Evolutionary conservation across 441 rosid genomes (phyloP).

Genomic region (Adansonia gregorii): DNA sequence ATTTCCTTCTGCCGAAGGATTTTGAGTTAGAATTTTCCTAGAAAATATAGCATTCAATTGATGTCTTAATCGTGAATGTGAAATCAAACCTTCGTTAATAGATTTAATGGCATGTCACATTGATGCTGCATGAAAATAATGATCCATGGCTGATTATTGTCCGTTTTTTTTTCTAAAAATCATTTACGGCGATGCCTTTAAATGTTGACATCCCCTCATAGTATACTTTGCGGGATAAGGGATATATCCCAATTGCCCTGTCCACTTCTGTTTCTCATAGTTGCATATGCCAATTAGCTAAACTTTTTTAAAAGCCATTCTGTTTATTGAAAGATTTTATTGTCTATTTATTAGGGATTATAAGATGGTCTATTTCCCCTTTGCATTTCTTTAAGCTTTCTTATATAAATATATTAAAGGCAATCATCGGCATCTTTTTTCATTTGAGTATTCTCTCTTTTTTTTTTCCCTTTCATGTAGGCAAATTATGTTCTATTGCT

Average conservation of each 20-base stretch:
- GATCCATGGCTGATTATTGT: not conserved
- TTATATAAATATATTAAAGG: not conserved
- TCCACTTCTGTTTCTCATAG: not conserved
- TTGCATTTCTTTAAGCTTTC: slow-evolving; percentile 25
- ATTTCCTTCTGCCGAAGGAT: not conserved
- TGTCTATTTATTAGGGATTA: not conserved
- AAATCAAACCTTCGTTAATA: not conserved
- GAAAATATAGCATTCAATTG: not conserved
- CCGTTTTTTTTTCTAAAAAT: not conserved
- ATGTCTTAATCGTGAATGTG: not conserved
- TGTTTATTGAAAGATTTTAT: not conserved
- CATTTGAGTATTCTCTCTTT: slow-evolving; percentile 25
- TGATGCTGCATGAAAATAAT: not conserved
- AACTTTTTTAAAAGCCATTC: not conserved
- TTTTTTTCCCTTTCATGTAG: slow-evolving; percentile 37
- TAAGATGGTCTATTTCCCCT: slow-evolving; percentile 18
- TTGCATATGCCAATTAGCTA: not conserved
- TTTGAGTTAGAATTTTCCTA: not conserved
- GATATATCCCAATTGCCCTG: not conserved
- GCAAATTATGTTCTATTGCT: slow-evolving; percentile 64
- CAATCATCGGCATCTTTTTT: slow-evolving; percentile 5
- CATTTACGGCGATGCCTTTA: not conserved
- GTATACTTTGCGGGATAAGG: not conserved
- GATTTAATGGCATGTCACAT: not conserved
- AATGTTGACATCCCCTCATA: not conserved